Evolutionary conservation across 352 stramenopile genomes (phyloP), one percentile per base, ranked within the genome.

Genomic region (Globisporangium parvum): DNA sequence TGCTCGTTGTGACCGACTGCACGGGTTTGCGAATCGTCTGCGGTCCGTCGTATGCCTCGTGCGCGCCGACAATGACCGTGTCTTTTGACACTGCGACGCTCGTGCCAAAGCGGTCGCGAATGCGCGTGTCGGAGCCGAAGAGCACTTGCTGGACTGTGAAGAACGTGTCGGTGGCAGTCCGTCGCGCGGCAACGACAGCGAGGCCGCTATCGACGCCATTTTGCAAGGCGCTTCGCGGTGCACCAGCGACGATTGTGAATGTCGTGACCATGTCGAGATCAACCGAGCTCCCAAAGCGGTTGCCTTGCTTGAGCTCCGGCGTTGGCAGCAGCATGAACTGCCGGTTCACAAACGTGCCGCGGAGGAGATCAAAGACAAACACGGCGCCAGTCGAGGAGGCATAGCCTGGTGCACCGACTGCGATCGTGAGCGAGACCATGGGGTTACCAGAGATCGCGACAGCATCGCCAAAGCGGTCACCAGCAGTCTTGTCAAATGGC

Each of bases 11-110:
- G 52, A 93, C 67, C 15, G 70, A 70, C 55, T 91, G 79, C 2
- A 93, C 71, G 0, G 80, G 65, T 53, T 91, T 93, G 28, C 84
- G 75, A 51, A 88, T 91, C 9, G 84, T 92, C 21, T 65, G 69
- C 1, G 51, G 47, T 1, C 75, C 76, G 5, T 70, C 61, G 46
- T 83, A 90, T 18, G 63, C 18, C 55, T 88, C 80, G 31, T 90
- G 80, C 3, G 82, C 78, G 18, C 81, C 80, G 15, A 94, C 69
- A 28, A 94, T 50, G 18, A 94, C 57, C 0, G 78, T 88, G 20
- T 94, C 67, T 52, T 84, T 85, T 6, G 77, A 81, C 1, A 94
- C 57, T 0, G 77, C 68, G 18, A 95, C 76, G 15, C 65, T 90
- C 18, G 57, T 70, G n/a, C 85, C 85, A 66, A 95, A 95, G 1